Evolutionary conservation across 176 grass and related monocot species (phyloP), one percentile per base, ranked within the genome.

Genomic region (Oryza glaberrima): DNA sequence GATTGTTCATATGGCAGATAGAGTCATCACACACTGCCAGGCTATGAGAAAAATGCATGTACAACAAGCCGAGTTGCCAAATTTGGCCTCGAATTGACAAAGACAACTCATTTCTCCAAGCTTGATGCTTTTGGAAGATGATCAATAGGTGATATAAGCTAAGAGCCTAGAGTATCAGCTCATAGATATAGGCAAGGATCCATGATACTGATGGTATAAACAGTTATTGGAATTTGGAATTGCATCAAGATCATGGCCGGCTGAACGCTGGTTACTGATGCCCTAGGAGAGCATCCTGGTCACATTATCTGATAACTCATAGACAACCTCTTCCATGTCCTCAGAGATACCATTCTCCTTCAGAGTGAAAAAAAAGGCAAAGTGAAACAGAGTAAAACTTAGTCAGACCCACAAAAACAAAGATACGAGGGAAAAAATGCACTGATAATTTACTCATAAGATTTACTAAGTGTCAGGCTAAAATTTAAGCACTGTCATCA

Each of bases 261-360:
- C 30, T 32, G 30, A 32, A 32, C 30, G 14, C 69, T 63, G 51
- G 68, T 28, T 13, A 14, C 35, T 41, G 47, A 13, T 56, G 73
- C 15, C 64, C 46, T 77, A 66, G 83, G 78, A 77, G 78, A 72
- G 73, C 73, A 58, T 72, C 66, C 23, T 86, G 9, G 51, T 16
- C 51, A 94, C 52, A 70, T 85, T 86, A 67, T 81, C 25, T 35
- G 85, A 83, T 72, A 90, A 51, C 58, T 75, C 86, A 70, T 89
- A 85, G 76, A 81, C 68, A 52, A 46, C 82, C 82, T 88, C 90
- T 79, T 83, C 84, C 75, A 40, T 5, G 15, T 87, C 78, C 73
- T 90, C 86, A 7, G 76, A 76, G 66, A 88, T 79, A 11, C 86
- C 72, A 15, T 92, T 83, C 41, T 93, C 76, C 90, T 86, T 68